Percentiles rank a stretch among this genome's conserved stretches.
Evolutionary conservation across 352 stramenopile genomes (phyloP).

Genomic region (Peronosclerospora sorghi): DNA sequence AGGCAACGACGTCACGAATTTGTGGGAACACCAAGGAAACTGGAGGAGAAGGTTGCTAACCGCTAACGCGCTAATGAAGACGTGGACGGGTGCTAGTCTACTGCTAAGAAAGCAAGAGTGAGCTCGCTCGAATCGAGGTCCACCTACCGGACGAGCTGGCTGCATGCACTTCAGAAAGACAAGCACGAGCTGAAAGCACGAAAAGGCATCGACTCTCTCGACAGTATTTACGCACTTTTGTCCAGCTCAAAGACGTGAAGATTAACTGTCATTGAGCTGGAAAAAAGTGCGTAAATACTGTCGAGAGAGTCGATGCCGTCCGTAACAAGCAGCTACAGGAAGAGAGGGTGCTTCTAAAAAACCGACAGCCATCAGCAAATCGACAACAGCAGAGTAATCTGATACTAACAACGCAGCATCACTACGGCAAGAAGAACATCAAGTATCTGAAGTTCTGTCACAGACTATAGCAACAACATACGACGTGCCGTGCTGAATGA

Average conservation of each 20-base stretch:
- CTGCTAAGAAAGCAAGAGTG: conserved; percentile 30
- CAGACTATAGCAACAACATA: conserved; percentile 14
- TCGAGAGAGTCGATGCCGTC: conserved; percentile 50
- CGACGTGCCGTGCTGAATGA: conserved; percentile 33
- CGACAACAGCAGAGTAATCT: no score
- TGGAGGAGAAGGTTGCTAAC: conserved; percentile 27
- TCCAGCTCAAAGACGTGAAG: conserved; percentile 30
- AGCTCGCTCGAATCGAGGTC: conserved; percentile 25
- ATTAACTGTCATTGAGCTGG: conserved; percentile 33
- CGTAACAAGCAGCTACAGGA: conserved; percentile 59
- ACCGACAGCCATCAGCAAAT: conserved; percentile 20
- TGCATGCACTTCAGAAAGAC: conserved; percentile 31
- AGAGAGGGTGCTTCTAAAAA: conserved; percentile 50
- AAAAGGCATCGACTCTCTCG: conserved; percentile 22
- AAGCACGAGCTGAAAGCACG: conserved; percentile 44
- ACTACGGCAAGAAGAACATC: neutral
- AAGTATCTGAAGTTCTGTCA: conserved; percentile 1
- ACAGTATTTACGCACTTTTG: conserved; percentile 18
- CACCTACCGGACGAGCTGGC: conserved; percentile 30
- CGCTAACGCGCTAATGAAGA: conserved; percentile 24
- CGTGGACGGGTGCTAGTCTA: conserved; percentile 26
- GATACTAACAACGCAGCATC: no score
- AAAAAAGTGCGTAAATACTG: conserved; percentile 35
- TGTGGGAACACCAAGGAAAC: conserved; percentile 11
- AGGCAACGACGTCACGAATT: conserved; percentile 3